phyloP scores from a whole-genome alignment of 2,329 filamentous ascomycete genomes.

The Cladosporium sphaerospermum region DNA sequence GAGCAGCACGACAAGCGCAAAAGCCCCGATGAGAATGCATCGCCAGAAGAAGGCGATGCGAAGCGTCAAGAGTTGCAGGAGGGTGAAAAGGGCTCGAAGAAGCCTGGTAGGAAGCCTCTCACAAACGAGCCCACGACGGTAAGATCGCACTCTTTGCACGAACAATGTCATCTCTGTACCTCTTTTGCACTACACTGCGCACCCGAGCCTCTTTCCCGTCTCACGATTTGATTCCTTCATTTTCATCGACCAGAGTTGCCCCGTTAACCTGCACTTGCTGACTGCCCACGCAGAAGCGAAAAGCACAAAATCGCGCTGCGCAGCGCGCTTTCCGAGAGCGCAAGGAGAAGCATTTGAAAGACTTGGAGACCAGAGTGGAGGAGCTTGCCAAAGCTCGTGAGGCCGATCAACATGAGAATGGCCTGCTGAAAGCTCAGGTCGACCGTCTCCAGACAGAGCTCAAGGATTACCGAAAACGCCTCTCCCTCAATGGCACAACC shows the following conservation, averaged over 20 bases:
- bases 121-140: slow-evolving; percentile 94
- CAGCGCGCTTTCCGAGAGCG: slow-evolving; percentile 91
- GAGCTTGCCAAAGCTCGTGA: slow-evolving; percentile 75
- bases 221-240: too few species aligned
- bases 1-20: slow-evolving; percentile 60
- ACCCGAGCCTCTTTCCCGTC: not conserved
- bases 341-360: slow-evolving; percentile 85
- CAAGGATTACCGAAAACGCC: slow-evolving; percentile 80
- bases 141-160: slow-evolving; percentile 41
- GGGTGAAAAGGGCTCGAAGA: slow-evolving; percentile 81
- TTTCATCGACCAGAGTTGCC: too few species aligned
- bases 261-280: not conserved
- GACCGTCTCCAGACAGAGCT: slow-evolving; percentile 81
- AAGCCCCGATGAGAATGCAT: slow-evolving; percentile 57
- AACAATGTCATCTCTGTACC: not conserved
- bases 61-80: slow-evolving; percentile 80
- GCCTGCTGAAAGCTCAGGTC: slow-evolving; percentile 74
- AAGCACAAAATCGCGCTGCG: slow-evolving; percentile 89
- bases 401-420: slow-evolving; percentile 78
- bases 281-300: slow-evolving; percentile 64
- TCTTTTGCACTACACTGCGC: not conserved
- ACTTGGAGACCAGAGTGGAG: slow-evolving; percentile 65
- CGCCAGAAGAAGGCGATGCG: slow-evolving; percentile 59
- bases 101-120: slow-evolving; percentile 90
- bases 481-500: slow-evolving; percentile 55